Base-by-base conservation (phyloP, 2,329 filamentous ascomycete species). In the Xylaria hypoxylon region DNA sequence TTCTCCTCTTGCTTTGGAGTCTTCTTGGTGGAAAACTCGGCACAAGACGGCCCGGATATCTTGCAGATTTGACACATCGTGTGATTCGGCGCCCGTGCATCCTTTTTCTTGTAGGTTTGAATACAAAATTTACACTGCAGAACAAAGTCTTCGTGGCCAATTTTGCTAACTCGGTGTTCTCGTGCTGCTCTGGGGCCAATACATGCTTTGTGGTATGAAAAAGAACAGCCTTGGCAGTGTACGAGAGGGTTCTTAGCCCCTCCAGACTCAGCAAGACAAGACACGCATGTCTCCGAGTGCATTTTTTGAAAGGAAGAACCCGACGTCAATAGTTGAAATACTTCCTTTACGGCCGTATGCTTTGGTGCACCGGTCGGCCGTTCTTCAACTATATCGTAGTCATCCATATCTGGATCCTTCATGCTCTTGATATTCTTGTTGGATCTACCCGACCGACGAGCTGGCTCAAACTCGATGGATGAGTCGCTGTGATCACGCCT, bases 101-200 rank as follows among this genome's bases (percentile, higher is more conserved):
- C 93, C 73, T 92, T 94, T 75, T 89, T 89, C 67, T 83, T 82
- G 51, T 89, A 85, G 22, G 85, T 76, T 3, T 90, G 90, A 68
- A 98, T 86, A 77, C 96, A 99, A 63, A 90, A 91, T 70, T 89
- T 90, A 80, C 96, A 99, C 77, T 99, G 96, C 44, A 99, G 81
- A 17, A 99, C 90, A 72, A 97, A 98, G 42, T 90, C 80, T 2
- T 90, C 88, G 0, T 90, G 83, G 2, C 84, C 89, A 59, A 97
- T 80, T 77, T 98, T 99, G 26, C 94, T 98, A 10, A 93, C 93
- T 40, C 96, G 81, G 77, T 98, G 96, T n/a, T 97, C 93, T 67
- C 96, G 87, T 13, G 78, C 82, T 58, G 86, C 87, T 56, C 96
- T 88, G 55, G 85, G 83, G 1, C 95, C 94, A 31, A 99, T 84